Evolutionary conservation across 345 rosid genomes (phyloP).

Genomic region (Lepidium sativum): DNA sequence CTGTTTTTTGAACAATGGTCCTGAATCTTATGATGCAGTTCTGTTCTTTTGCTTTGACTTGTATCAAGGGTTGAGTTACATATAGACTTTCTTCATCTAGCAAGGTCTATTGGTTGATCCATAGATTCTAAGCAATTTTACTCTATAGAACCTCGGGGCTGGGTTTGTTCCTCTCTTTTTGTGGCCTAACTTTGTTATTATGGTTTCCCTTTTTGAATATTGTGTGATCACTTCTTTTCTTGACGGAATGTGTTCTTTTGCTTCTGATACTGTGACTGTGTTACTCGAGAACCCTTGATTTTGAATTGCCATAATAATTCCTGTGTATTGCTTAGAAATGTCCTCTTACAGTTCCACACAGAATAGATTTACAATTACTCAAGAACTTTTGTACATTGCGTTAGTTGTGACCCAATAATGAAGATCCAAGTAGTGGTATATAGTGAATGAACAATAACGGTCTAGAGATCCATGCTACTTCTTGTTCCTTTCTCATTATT

Average conservation of each 20-base stretch:
- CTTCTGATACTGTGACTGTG: too few relatives aligned
- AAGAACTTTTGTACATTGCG: background rate
- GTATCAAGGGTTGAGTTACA: background rate
- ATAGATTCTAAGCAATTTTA: background rate
- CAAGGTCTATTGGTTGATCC: background rate
- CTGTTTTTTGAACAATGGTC: too few relatives aligned
- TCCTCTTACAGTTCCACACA: background rate
- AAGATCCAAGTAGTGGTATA: background rate
- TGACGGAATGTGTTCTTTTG: background rate
- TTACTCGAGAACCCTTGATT: background rate
- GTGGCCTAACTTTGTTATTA: background rate
- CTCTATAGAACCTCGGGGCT: background rate
- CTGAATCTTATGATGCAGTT: too few relatives aligned
- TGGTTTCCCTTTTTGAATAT: background rate
- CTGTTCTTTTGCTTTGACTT: too few relatives aligned
- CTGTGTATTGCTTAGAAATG: background rate
- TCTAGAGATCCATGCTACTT: background rate
- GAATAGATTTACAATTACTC: background rate
- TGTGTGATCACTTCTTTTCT: background rate
- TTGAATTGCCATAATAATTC: background rate
- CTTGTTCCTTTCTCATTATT: background rate
- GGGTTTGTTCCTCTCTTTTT: background rate
- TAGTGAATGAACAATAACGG: background rate
- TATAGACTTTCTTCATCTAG: background rate
- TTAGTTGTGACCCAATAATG: background rate